phyloP scores from a whole-genome alignment of 495 filamentous ascomycete genomes.

The Penicillium samsonianum region DNA sequence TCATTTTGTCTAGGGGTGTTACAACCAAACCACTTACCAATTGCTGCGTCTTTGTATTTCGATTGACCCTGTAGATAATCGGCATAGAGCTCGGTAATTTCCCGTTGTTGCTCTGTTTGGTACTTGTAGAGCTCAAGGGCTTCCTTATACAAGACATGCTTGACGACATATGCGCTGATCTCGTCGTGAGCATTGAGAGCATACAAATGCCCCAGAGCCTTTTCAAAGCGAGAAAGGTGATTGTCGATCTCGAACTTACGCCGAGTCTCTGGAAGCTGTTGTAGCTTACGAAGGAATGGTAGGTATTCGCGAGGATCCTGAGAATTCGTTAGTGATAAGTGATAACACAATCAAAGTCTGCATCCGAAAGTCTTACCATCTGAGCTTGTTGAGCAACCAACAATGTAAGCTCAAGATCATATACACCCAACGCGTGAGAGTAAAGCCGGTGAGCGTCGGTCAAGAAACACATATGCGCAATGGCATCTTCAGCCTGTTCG shows the following conservation, averaged over 20 bases:
- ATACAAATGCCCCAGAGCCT: conserved; percentile 77
- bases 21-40: conserved; percentile 43
- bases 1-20: neutral
- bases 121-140: conserved; percentile 86
- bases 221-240: conserved; percentile 69
- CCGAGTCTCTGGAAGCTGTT: conserved; percentile 66
- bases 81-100: conserved; percentile 75
- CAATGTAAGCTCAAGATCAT: conserved; percentile 86
- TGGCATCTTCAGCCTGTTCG: conserved; percentile 74
- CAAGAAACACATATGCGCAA: conserved; percentile 96
- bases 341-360: neutral
- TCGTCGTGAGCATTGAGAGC: conserved; percentile 70
- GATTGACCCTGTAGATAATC: conserved; percentile 71
- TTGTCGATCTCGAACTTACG: conserved; percentile 86
- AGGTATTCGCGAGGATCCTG: conserved; percentile 91
- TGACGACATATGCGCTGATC: conserved; percentile 68
- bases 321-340: neutral
- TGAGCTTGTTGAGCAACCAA: conserved; percentile 94
- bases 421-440: conserved; percentile 84
- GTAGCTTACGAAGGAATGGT: conserved; percentile 85
- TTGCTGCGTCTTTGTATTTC: conserved; percentile 79
- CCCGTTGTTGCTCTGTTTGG: conserved; percentile 57
- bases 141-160: conserved; percentile 74
- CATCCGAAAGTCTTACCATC: conserved; percentile 48
- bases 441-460: conserved; percentile 93